These are phyloP conservation scores for Ophiostoma pallidulum DNA, from an alignment of 2,329 filamentous ascomycete species.

Conservation along the genomic window DNA sequence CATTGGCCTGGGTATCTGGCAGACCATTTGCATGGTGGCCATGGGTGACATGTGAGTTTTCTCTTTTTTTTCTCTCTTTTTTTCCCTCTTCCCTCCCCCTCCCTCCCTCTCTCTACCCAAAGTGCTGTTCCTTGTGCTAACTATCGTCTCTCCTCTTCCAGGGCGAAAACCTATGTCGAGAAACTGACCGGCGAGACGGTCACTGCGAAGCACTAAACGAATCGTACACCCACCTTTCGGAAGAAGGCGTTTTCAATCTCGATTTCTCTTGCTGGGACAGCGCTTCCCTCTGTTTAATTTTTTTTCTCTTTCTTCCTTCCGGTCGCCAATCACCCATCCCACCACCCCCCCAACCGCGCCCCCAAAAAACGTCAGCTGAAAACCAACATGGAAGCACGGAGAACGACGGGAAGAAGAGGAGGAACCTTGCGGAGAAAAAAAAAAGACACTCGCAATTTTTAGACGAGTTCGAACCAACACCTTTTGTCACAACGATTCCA, in stretches of 20 bases:
- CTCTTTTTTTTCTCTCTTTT: slow-evolving; percentile 11
- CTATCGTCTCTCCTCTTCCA: slow-evolving; percentile 26
- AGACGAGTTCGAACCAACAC: too few relatives aligned
- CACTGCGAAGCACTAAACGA: slow-evolving; percentile 56
- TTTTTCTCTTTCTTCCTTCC: neutral
- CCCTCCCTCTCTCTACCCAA: neutral
- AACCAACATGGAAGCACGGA: too few relatives aligned
- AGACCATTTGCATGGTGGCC: slow-evolving; percentile 99
- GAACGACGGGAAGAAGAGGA: too few relatives aligned
- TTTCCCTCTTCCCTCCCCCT: neutral
- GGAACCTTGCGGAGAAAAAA: too few relatives aligned
- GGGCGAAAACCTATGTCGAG: slow-evolving; percentile 59
- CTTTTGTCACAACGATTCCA: too few relatives aligned
- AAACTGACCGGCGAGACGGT: slow-evolving; percentile 55
- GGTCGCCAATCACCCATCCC: too few relatives aligned
- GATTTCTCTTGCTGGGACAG: too few relatives aligned
- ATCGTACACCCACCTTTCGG: too few relatives aligned
- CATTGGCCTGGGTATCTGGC: slow-evolving; percentile 94
- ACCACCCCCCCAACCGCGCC: too few relatives aligned
- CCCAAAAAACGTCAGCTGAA: too few relatives aligned
- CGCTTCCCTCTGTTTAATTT: neutral
- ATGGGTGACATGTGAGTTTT: slow-evolving; percentile 88
- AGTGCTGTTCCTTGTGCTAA: slow-evolving; percentile 18
- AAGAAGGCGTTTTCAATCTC: neutral
- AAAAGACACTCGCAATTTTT: too few relatives aligned